Evolutionary conservation across 2,329 filamentous ascomycete species (phyloP).

Genomic region (Alternaria consortialis): DNA sequence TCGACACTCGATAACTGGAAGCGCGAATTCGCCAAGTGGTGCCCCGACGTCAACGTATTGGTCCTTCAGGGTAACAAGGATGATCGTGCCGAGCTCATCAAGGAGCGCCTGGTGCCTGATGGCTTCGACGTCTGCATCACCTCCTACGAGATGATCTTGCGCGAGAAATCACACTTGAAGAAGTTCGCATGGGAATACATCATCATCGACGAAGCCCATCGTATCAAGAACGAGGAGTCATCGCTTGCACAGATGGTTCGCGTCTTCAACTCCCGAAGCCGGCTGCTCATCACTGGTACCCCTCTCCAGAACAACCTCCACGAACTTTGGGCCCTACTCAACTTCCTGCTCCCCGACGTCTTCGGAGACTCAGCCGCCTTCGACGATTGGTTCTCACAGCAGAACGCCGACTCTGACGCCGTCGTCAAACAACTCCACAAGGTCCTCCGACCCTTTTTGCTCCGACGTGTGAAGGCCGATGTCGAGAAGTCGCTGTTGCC

Average conservation of each 20-base stretch:
- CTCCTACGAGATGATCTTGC: constrained; percentile 98
- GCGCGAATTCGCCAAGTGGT: constrained; percentile 92
- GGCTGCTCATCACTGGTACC: constrained; percentile 93
- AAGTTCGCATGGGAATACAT: constrained; percentile 99
- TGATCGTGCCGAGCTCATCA: constrained; percentile 86
- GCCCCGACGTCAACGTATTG: constrained; percentile 91
- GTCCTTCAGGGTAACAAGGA: constrained; percentile 96
- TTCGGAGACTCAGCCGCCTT: constrained; percentile 97
- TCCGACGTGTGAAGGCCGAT: constrained; percentile 95
- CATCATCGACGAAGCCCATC: constrained; percentile 96
- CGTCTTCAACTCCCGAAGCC: constrained; percentile 93
- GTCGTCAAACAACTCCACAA: constrained; percentile 96
- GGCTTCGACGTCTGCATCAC: constrained; percentile 98
- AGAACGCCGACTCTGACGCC: constrained; percentile 89
- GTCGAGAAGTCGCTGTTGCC: constrained; percentile 97
- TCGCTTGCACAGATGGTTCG: constrained; percentile 96
- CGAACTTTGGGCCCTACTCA: constrained; percentile 95
- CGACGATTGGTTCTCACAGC: constrained; percentile 95
- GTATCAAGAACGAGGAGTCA: constrained; percentile 99
- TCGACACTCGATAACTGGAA: constrained; percentile 99
- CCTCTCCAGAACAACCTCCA: constrained; percentile 98
- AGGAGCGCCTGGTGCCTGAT: constrained; percentile 88
- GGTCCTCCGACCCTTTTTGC: constrained; percentile 89
- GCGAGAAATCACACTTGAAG: constrained; percentile 92
- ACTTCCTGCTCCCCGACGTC: constrained; percentile 97